A percentile compares a stretch with the other conserved stretches of the same genome.
Evolutionary conservation across 2,329 filamentous ascomycete genomes (phyloP).

Genomic region (Fusarium tricinctum): DNA sequence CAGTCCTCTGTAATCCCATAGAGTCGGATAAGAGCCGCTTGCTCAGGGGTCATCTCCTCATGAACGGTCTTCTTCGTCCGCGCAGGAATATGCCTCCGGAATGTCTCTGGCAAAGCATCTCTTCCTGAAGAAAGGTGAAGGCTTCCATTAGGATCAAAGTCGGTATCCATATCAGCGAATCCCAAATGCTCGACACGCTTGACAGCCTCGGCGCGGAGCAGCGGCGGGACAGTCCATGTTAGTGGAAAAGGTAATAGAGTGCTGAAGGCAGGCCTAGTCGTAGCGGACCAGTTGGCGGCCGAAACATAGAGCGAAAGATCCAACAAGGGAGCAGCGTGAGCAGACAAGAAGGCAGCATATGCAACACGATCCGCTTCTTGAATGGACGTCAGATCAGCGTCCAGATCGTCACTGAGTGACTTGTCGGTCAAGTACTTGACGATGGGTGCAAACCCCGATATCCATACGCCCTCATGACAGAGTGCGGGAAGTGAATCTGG

Average conservation of each 20-base stretch:
- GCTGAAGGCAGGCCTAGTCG: constrained; percentile 85
- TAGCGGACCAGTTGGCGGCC: constrained; percentile 84
- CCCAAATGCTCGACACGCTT: constrained; percentile 77
- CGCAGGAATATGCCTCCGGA: constrained; percentile 56
- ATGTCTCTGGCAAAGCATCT: constrained; percentile 57
- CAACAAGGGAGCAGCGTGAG: constrained; percentile 81
- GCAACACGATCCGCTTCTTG: constrained; percentile 65
- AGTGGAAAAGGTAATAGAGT: constrained; percentile 85
- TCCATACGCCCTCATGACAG: constrained; percentile 65
- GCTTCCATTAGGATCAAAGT: constrained; percentile 60
- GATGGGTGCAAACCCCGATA: constrained; percentile 73
- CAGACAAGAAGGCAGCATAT: constrained; percentile 78
- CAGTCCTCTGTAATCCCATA: constrained; percentile 79
- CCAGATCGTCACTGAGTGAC: constrained; percentile 55
- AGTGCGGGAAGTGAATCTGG: constrained; percentile 70
- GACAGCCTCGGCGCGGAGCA: constrained; percentile 78
- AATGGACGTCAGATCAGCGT: constrained; percentile 56
- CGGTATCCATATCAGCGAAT: constrained; percentile 76
- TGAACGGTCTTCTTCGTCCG: constrained; percentile 69
- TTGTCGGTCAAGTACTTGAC: constrained; percentile 66
- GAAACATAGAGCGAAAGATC: constrained; percentile 93
- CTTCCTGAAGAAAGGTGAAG: constrained; percentile 56
- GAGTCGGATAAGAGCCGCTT: constrained; percentile 80
- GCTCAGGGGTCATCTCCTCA: constrained; percentile 76
- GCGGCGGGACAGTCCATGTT: constrained; percentile 86